Base-by-base conservation (phyloP, 805 yeast genomes). In the Candida maltosa region DNA sequence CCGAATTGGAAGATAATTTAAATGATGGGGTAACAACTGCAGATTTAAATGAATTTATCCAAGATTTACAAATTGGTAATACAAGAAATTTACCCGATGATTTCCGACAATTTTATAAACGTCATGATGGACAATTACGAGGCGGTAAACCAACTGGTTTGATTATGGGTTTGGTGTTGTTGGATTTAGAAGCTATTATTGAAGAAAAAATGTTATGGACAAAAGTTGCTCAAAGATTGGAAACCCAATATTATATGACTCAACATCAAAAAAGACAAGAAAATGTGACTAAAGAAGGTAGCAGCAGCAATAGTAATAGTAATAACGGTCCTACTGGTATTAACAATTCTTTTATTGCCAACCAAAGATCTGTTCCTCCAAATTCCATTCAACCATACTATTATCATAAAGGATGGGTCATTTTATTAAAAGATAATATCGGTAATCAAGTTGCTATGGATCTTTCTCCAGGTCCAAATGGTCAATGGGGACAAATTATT, bases 121-220 rank as follows among this genome's bases (percentile, higher is more conserved):
- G 62, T 40, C 72, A 66, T 47, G 73, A 68, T 45, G 73, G 73
- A 30, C 73, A 68, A 46, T 55, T 65, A 31, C 52, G 68, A 38
- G 72, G 70, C 14, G 72, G 70, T 2, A 60, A 63, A 42, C 73
- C 73, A 18, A 64, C 73, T 2, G 73, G 73, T 1, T 54, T 66
- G 38, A 45, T 68, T 25, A 60, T 67, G 67, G 73, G 73, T 5
- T 49, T 68, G 47, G 57, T 58, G 4, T 51, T 68, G 19, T 55
- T 67, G 42, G 73, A 68, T 49, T 52, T 68, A 25, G 73, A 68
- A 47, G 51, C 62, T 29, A 62, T 67, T 26, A 56, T 58, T 37
- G 70, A 65, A 43, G 71, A 68, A 41, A 58, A 64, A 43, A 43
- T 59, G 19, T 52, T 68, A 29, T 68, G 73, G 73, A 49, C 55